phyloP scores from a whole-genome alignment of 2,329 filamentous ascomycete species.

The Fusarium camptoceras region DNA sequence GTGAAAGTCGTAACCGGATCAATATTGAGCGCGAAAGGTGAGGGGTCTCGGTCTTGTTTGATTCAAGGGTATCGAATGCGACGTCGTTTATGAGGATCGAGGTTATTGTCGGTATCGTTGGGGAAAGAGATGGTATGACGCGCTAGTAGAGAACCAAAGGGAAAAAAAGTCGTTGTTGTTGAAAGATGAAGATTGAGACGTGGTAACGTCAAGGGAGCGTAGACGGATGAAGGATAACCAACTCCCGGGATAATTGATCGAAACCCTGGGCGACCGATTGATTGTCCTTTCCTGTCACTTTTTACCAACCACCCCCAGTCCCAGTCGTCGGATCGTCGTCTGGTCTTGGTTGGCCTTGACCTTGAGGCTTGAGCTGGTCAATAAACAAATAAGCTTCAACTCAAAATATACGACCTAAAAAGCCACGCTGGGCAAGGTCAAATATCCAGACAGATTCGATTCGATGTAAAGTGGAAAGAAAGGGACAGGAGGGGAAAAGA shows the following conservation, averaged over 20 bases:
- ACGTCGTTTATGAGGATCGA: slow-evolving; percentile 24
- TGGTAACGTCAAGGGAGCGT: slow-evolving; percentile 26
- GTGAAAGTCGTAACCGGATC: slow-evolving; percentile 34
- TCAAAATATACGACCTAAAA: slow-evolving; percentile 9
- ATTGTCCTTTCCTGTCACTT: slow-evolving; percentile 12
- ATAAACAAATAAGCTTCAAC: slow-evolving; percentile 30
- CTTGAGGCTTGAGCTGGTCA: slow-evolving; percentile 21
- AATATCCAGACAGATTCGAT: slow-evolving; percentile 12
- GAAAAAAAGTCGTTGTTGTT: slow-evolving; percentile 2
- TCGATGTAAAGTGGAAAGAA: slow-evolving; percentile 6
- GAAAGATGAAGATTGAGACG: slow-evolving; percentile 25
- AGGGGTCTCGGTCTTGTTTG: slow-evolving; percentile 3
- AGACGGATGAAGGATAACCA: slow-evolving; percentile 22
- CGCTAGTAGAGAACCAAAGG: slow-evolving; percentile 3
- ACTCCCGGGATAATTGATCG: slow-evolving; percentile 34
- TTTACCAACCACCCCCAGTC: slow-evolving; percentile 41
- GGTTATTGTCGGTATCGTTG: slow-evolving; percentile 5
- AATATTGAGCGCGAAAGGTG: slow-evolving; percentile 23
- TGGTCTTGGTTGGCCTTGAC: slow-evolving; percentile 13
- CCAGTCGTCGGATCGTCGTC: slow-evolving; percentile 35
- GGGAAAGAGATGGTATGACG: neutral
- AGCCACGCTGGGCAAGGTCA: slow-evolving; percentile 19
- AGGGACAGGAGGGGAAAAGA: neutral
- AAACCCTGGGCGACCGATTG: slow-evolving; percentile 29
- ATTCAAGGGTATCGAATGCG: slow-evolving; percentile 32